A percentile compares a stretch with the other conserved stretches of the same genome.
Conservation (phyloP, 768 basidiomycete genomes). For the Tubosaeta sp. region DNA sequence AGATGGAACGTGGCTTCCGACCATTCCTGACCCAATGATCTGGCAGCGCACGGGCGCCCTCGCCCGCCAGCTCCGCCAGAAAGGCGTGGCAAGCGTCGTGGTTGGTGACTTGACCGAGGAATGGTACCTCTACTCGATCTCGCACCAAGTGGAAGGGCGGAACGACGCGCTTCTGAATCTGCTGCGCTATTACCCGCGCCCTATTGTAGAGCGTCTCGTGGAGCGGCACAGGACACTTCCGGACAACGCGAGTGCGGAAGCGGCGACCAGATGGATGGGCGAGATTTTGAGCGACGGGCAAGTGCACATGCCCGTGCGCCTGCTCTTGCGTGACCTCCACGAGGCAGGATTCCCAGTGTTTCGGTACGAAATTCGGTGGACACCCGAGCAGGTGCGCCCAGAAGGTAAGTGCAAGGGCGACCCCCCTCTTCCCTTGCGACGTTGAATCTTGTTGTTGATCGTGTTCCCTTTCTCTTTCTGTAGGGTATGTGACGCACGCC, state of each 20-base stretch:
- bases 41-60: conserved; percentile 65
- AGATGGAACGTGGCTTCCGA: conserved; percentile 55
- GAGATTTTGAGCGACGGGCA: conserved; percentile 57
- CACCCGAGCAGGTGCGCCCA: conserved; percentile 54
- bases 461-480: not conserved
- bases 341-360: conserved; percentile 56
- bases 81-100: conserved; percentile 57
- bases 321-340: conserved; percentile 59
- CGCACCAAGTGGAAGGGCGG: conserved; percentile 50
- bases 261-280: conserved; percentile 49
- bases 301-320: conserved; percentile 62
- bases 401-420: conserved; percentile 38
- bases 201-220: conserved; percentile 45
- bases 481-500: conserved; percentile 70
- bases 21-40: conserved; percentile 53
- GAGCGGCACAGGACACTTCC: conserved; percentile 40
- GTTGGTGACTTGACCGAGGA: conserved; percentile 71
- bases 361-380: conserved; percentile 68
- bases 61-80: conserved; percentile 46
- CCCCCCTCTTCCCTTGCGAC: too few species aligned
- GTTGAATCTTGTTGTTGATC: not conserved
- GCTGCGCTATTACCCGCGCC: conserved; percentile 53
- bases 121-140: conserved; percentile 74
- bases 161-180: conserved; percentile 55
- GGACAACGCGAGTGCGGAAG: conserved; percentile 39